Percentiles rank a stretch among this genome's conserved stretches.
Conservation (phyloP, 2,329 filamentous ascomycete genomes). For the Fusarium verticillioides region DNA sequence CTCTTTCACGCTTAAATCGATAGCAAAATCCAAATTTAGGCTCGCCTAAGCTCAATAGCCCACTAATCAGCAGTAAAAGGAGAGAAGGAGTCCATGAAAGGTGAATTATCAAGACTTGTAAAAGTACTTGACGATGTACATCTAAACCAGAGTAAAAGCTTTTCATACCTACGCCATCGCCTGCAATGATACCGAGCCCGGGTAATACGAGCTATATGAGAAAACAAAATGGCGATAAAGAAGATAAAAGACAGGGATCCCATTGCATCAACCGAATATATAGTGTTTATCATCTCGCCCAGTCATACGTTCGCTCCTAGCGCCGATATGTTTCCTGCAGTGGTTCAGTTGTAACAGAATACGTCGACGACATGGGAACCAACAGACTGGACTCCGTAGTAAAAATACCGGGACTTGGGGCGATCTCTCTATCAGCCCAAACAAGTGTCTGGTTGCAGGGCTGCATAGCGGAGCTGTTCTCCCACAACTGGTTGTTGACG, state of each 20-base stretch:
- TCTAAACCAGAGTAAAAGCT: slow-evolving; percentile 9
- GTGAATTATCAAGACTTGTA: slow-evolving; percentile 6
- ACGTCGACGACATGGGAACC: slow-evolving; percentile 17
- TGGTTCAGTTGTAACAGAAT: slow-evolving; percentile 43
- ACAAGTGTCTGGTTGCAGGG: slow-evolving; percentile 42
- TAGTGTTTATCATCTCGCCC: slow-evolving; percentile 10
- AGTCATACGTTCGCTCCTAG: slow-evolving; percentile 35
- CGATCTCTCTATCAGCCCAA: slow-evolving; percentile 43
- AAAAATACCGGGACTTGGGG: neutral
- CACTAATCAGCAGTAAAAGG: neutral
- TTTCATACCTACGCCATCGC: slow-evolving; percentile 30
- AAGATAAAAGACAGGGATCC: neutral
- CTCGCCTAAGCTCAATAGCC: slow-evolving; percentile 2
- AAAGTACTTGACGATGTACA: slow-evolving; percentile 6
- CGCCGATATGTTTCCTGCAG: slow-evolving; percentile 41
- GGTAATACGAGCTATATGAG: neutral
- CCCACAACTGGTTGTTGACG: slow-evolving; percentile 21
- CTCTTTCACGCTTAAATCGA: slow-evolving; percentile 23
- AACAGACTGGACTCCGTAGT: slow-evolving; percentile 13
- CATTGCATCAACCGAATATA: neutral
- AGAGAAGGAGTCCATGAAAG: neutral
- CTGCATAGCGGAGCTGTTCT: slow-evolving; percentile 3
- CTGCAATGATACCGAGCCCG: slow-evolving; percentile 28
- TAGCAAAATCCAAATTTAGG: slow-evolving; percentile 7
- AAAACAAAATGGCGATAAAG: slow-evolving; percentile 8